Base-by-base conservation (phyloP, 495 filamentous ascomycete species). In the Aspergillus bertholletiae region DNA sequence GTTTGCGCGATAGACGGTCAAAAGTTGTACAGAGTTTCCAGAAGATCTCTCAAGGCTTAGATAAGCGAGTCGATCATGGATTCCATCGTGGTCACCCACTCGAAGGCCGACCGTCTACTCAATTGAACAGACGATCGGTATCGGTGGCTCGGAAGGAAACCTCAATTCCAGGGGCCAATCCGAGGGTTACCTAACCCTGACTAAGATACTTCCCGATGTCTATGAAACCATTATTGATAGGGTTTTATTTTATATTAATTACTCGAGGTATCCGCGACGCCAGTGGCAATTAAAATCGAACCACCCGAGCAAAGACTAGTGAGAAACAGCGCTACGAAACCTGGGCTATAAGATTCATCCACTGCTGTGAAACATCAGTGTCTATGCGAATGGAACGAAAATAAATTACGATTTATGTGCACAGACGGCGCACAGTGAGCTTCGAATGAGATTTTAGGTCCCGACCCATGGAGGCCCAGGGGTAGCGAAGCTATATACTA, bases 1-100 rank as follows among this genome's bases (percentile, higher is more conserved):
- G 12, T 20, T 51, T 41, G 49, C 49, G 49, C 49, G 34, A 51
- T 51, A 51, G 49, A 51, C 49, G 27, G 49, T 28, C 21, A 41
- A 51, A 51, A 41, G 20, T 51, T n/a, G 49, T 23, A 23, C 24
- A 13, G 24, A 35, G 21, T 15, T 23, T 27, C 28, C 15, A 21
- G 22, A 37, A 37, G 39, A 18, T 7, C 35, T 21, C 27, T 21
- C 11, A 13, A 21, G 37, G 34, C 18, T 23, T 3, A 5, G n/a
- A 20, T 12, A 22, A 7, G 18, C 39, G n/a, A 22, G 17, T 12
- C n/a, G 18, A 15, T 43, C 39, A 43, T 43, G 18, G 17, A 12
- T 18, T 43, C n/a, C n/a, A n/a, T n/a, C n/a, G n/a, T n/a, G n/a
- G n/a, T n/a, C n/a, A n/a, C n/a, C n/a, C n/a, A n/a, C n/a, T n/a